A percentile compares a stretch with the other conserved stretches of the same genome.
Conservation (phyloP, 495 filamentous ascomycete species). For the Neurospora intermedia region DNA sequence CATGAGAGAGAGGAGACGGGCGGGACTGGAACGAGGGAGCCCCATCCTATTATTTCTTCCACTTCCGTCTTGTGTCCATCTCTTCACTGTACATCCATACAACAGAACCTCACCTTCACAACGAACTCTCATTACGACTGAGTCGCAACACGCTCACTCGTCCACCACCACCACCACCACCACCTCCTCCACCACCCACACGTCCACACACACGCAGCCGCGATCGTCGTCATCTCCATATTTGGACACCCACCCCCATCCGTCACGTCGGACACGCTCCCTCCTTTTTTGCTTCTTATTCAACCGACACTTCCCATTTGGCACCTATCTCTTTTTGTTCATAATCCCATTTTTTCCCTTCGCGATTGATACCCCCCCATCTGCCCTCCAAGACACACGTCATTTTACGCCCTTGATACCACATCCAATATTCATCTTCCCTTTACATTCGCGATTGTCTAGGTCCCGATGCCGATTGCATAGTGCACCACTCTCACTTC, state of each 20-base stretch:
- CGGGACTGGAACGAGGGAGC: too few species aligned
- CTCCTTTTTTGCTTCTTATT: neutral
- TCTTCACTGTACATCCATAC: neutral
- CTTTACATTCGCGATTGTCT: neutral
- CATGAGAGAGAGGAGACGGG: too few species aligned
- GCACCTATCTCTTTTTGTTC: neutral
- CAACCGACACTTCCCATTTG: neutral
- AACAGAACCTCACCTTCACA: neutral
- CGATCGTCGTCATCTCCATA: neutral
- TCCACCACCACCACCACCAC: neutral
- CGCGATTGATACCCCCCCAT: neutral
- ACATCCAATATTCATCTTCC: neutral
- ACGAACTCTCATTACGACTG: neutral
- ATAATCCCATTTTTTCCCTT: neutral
- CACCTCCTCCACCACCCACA: neutral
- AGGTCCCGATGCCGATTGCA: neutral
- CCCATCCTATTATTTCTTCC: neutral
- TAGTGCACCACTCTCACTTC: constrained; percentile 7
- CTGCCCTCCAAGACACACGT: neutral
- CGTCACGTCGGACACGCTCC: neutral
- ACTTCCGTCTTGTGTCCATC: neutral
- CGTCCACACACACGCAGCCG: neutral
- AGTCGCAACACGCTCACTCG: neutral
- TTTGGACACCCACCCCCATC: neutral
- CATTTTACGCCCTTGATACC: neutral